Base-by-base conservation (phyloP, 345 rosid species). In the Acer campestre region DNA sequence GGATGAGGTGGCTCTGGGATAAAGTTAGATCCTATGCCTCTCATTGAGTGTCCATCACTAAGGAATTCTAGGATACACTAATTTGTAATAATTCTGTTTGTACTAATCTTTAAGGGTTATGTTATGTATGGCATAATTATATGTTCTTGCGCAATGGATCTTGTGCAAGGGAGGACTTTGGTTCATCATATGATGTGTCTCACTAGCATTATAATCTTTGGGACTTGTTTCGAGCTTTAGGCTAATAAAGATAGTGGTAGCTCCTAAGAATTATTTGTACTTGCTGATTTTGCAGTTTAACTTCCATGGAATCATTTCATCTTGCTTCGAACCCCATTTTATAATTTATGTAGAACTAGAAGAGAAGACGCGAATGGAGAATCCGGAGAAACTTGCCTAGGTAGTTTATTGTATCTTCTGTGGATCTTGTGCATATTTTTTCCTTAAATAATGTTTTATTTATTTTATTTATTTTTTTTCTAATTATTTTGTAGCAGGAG, bases 291-390 rank as follows among this genome's bases (percentile, higher is more conserved):
- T 70, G 84, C 97, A 96, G 99, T 96, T 96, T 82, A 96, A 96
- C 86, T 96, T 96, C 88, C 97, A 89, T 44, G 98, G 99, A 83
- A 96, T 96, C 75, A 87, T 96, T 77, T 96, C 98, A 56, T 92
- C 98, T 62, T 96, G 98, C 89, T 96, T 96, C 77, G 99, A 96
- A 84, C 98, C 98, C 78, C 93, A 96, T 86, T 82, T 96, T 83
- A 90, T 81, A 51, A 85, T 91, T 75, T 96, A 96, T 82, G 27
- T 25, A 25, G 27, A 25, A 25, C 27, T 25, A 25, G 27, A 25
- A 25, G 27, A 25, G 27, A 25, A 25, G 27, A 25, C 1, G 27
- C 27, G 1, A 0, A 25, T 25, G 27, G 27, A 25, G 1, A 25
- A 25, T 25, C 27, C 1, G 1, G 27, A 25, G 27, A 25, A 25